Conservation (phyloP, 805 yeast genomes). For the Pichia exigua region DNA sequence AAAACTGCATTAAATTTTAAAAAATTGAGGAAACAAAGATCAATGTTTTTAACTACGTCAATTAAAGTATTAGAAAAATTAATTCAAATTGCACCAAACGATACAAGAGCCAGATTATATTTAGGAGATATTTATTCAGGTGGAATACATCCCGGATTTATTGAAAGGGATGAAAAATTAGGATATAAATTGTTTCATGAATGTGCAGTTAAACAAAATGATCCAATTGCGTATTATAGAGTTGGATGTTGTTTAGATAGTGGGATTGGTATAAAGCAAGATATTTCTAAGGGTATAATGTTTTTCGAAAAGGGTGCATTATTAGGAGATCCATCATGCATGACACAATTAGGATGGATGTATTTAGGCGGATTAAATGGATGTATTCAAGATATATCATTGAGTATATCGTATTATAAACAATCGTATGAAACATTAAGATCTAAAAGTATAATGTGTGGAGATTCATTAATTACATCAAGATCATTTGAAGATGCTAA, state of each 20-base stretch:
- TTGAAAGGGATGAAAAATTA: constrained; percentile 46
- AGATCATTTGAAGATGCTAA: constrained; percentile 29
- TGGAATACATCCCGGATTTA: constrained; percentile 37
- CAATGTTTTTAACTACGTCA: constrained; percentile 48
- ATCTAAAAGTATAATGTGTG: constrained; percentile 21
- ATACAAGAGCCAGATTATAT: constrained; percentile 50
- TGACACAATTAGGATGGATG: constrained; percentile 69
- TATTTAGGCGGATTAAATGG: constrained; percentile 37
- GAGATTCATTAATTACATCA: constrained; percentile 27
- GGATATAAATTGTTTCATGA: constrained; percentile 55
- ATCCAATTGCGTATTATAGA: constrained; percentile 57
- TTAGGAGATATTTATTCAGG: constrained; percentile 56
- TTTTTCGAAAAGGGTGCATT: constrained; percentile 56
- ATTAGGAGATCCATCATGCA: constrained; percentile 54
- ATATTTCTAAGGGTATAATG: constrained; percentile 38
- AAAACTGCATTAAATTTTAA: constrained; percentile 33
- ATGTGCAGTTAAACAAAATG: constrained; percentile 47
- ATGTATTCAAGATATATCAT: constrained; percentile 20
- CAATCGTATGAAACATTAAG: constrained; percentile 22
- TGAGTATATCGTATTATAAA: constrained; percentile 24
- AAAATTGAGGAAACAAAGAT: constrained; percentile 43
- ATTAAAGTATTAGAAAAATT: constrained; percentile 53
- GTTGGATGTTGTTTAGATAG: constrained; percentile 66
- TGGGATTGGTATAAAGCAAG: constrained; percentile 45
- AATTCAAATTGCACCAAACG: constrained; percentile 36